Evolutionary conservation across 495 filamentous ascomycete species (phyloP).

Genomic region (Aspergillus hancockii): DNA sequence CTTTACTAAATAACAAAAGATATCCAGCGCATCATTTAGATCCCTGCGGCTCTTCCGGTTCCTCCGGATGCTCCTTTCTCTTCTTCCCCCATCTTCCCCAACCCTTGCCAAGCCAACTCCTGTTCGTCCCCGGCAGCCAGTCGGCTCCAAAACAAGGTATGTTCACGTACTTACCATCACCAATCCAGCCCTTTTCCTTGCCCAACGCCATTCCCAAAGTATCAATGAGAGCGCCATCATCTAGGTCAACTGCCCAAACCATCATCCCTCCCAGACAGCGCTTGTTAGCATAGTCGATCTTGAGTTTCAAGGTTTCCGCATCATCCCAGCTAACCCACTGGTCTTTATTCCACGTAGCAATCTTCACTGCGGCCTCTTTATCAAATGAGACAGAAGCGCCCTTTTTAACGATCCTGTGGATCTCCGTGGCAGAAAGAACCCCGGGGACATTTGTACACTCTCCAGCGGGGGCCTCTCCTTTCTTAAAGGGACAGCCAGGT

Average conservation of each 20-base stretch:
- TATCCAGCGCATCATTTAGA: too few species aligned
- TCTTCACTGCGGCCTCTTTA: slow-evolving; percentile 31
- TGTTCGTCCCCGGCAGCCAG: background rate
- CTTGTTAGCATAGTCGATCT: slow-evolving; percentile 41
- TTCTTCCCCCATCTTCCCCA: background rate
- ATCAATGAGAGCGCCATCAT: slow-evolving; percentile 15
- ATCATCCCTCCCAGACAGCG: slow-evolving; percentile 29
- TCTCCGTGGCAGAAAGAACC: slow-evolving; percentile 24
- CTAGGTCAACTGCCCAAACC: slow-evolving; percentile 27
- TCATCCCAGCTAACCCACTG: slow-evolving; percentile 55
- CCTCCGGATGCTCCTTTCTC: too few species aligned
- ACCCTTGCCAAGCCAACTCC: background rate
- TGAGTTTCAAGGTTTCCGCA: slow-evolving; percentile 37
- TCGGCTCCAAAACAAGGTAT: background rate
- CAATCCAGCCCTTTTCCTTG: slow-evolving; percentile 2
- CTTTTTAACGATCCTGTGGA: slow-evolving; percentile 14
- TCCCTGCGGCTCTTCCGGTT: too few species aligned
- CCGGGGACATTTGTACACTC: slow-evolving; percentile 34
- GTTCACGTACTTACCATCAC: background rate
- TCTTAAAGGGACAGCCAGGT: slow-evolving; percentile 28
- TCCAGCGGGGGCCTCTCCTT: slow-evolving; percentile 24
- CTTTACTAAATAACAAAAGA: too few species aligned
- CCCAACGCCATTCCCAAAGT: slow-evolving; percentile 10
- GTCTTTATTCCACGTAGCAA: slow-evolving; percentile 36
- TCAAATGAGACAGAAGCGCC: slow-evolving; percentile 8